Conservation (phyloP, 78 protist species). For the Speleostelium caveatum region DNA sequence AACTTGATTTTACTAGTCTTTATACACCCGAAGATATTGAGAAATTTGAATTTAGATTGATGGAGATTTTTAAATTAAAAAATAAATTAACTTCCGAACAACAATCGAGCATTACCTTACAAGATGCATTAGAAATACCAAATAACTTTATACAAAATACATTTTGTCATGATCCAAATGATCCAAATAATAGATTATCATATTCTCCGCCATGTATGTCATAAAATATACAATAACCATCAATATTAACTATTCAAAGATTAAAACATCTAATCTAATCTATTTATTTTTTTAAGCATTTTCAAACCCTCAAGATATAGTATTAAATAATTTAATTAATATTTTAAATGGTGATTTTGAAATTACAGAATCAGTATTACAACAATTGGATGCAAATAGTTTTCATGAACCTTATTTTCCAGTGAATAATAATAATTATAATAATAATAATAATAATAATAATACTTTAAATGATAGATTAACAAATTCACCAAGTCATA, state of each 20-base stretch:
- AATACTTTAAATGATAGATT: background rate
- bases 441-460: no score
- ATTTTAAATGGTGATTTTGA: background rate
- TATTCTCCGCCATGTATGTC: conserved; percentile 6
- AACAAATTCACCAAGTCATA: background rate
- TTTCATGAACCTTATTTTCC: background rate
- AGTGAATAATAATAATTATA: background rate
- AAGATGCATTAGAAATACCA: conserved; percentile 25
- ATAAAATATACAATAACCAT: background rate
- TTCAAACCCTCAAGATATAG: conserved; percentile 50
- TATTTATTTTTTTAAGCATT: conserved; percentile 21
- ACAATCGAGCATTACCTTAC: background rate
- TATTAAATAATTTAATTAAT: conserved; percentile 21
- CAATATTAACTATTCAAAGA: background rate
- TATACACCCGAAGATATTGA: conserved; percentile 21
- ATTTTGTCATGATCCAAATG: conserved; percentile 23
- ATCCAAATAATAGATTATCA: background rate
- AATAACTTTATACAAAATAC: conserved; percentile 46
- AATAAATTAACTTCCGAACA: no score
- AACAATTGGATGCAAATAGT: conserved; percentile 18
- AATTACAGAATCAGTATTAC: background rate
- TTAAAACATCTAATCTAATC: background rate
- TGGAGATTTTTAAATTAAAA: conserved; percentile 11
- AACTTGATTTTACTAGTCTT: background rate
- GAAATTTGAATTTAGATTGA: conserved; percentile 23